Evolutionary conservation across 2,329 filamentous ascomycete genomes (phyloP).

Genomic region (Cladosporium sp.): DNA sequence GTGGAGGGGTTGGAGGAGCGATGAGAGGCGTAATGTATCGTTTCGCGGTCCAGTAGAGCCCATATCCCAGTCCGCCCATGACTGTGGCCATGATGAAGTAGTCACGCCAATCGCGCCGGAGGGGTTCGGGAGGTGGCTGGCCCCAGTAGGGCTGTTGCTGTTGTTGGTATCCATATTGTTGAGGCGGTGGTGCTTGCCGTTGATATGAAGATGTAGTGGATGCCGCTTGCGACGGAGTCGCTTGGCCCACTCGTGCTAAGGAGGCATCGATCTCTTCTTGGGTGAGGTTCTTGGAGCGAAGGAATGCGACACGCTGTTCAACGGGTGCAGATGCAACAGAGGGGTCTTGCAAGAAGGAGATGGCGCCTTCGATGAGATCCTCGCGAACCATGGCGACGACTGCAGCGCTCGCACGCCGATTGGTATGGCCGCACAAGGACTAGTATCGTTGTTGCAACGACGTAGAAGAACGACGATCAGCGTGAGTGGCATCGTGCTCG

Average conservation of each 20-base stretch:
- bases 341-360: conserved; percentile 79
- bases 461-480: neutral
- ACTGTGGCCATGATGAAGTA: conserved; percentile 99
- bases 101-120: conserved; percentile 90
- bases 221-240: conserved; percentile 42
- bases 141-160: conserved; percentile 47
- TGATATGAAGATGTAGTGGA: conserved; percentile 44
- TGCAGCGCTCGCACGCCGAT: neutral
- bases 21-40: conserved; percentile 90
- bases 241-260: conserved; percentile 68
- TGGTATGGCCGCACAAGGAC: too few species aligned
- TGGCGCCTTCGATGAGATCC: conserved; percentile 76
- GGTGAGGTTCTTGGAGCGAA: conserved; percentile 94
- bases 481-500: neutral
- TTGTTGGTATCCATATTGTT: conserved; percentile 38
- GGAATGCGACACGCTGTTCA: conserved; percentile 86
- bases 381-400: conserved; percentile 76
- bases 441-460: neutral
- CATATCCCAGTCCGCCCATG: conserved; percentile 82
- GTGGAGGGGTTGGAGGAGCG: conserved; percentile 86
- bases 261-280: conserved; percentile 90
- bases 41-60: conserved; percentile 82
- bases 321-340: conserved; percentile 84
- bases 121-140: conserved; percentile 56
- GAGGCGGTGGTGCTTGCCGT: conserved; percentile 22